Percentiles rank a stretch among this genome's conserved stretches.
phyloP scores from a whole-genome alignment of 805 yeast species.

The Deakozyma indianensis region DNA sequence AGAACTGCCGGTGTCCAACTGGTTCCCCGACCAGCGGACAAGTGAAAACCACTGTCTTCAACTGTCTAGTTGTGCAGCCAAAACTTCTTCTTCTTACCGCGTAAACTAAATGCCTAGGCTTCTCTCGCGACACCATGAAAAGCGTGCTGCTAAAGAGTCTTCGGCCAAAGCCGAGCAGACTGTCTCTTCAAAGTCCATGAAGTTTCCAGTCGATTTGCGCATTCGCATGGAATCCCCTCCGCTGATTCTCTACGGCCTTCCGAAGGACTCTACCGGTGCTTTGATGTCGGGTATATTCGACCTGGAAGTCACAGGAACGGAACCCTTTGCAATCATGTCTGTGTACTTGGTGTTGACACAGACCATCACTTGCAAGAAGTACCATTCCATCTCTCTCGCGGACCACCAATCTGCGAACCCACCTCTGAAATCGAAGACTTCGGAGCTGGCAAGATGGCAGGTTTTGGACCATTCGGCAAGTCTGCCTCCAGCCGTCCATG shows the following conservation, averaged over 20 bases:
- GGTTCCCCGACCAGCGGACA: too few relatives aligned
- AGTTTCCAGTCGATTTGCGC: not conserved
- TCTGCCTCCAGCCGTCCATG: slow-evolving; percentile 59
- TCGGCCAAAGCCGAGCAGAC: too few relatives aligned
- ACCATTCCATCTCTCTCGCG: slow-evolving; percentile 6
- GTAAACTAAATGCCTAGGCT: too few relatives aligned
- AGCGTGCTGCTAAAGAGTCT: too few relatives aligned
- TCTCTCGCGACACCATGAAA: too few relatives aligned
- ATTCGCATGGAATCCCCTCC: slow-evolving; percentile 83
- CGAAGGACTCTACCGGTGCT: slow-evolving; percentile 72
- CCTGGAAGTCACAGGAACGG: slow-evolving; percentile 36
- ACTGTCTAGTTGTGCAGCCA: too few relatives aligned
- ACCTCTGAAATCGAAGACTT: slow-evolving; percentile 35
- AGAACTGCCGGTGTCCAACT: too few relatives aligned
- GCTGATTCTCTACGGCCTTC: slow-evolving; percentile 65
- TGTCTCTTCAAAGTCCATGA: not conserved
- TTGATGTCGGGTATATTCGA: slow-evolving; percentile 66
- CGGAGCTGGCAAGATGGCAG: slow-evolving; percentile 78
- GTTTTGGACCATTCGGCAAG: slow-evolving; percentile 42
- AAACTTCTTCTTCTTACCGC: too few relatives aligned
- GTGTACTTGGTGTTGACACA: slow-evolving; percentile 64
- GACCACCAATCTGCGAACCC: slow-evolving; percentile 2
- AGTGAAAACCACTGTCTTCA: too few relatives aligned
- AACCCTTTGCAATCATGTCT: slow-evolving; percentile 30
- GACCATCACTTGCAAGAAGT: slow-evolving; percentile 27